A percentile compares a stretch with the other conserved stretches of the same genome.
Conservation (phyloP, 257 asterid species). For the Primulina tabacum region DNA sequence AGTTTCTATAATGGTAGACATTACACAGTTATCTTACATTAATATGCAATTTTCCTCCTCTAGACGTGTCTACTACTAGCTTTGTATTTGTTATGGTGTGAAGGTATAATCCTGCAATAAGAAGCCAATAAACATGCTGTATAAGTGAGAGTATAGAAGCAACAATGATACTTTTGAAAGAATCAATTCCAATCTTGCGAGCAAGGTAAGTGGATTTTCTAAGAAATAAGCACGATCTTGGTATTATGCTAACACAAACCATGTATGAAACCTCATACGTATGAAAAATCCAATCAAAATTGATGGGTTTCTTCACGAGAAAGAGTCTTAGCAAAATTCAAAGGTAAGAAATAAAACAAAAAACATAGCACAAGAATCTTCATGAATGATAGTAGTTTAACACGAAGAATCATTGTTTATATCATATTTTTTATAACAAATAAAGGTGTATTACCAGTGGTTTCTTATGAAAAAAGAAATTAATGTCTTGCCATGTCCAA, state of each 20-base stretch:
- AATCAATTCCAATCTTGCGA: conserved; percentile 8
- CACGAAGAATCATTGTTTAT: no score
- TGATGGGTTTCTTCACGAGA: background rate
- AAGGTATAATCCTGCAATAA: conserved; percentile 81
- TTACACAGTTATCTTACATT: conserved; percentile 50
- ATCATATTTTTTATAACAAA: no score
- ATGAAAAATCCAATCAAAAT: background rate
- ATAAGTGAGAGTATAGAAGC: conserved; percentile 12
- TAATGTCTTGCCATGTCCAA: background rate
- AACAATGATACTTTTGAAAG: conserved; percentile 14
- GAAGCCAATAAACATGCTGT: conserved; percentile 24
- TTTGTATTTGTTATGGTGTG: conserved; percentile 79
- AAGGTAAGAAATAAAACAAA: background rate
- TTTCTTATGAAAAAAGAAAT: background rate
- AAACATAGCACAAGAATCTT: no score
- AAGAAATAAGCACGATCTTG: conserved; percentile 1
- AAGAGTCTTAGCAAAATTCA: no score
- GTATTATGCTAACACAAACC: conserved; percentile 1
- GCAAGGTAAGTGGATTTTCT: background rate
- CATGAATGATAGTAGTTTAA: no score
- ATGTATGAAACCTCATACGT: background rate
- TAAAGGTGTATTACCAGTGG: no score
- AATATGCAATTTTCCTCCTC: conserved; percentile 89
- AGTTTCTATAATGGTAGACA: conserved; percentile 5
- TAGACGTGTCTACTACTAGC: conserved; percentile 92